Evolutionary conservation across 192 early-diverging fungal species (phyloP).

Genomic region (Rhizophagus sp.): DNA sequence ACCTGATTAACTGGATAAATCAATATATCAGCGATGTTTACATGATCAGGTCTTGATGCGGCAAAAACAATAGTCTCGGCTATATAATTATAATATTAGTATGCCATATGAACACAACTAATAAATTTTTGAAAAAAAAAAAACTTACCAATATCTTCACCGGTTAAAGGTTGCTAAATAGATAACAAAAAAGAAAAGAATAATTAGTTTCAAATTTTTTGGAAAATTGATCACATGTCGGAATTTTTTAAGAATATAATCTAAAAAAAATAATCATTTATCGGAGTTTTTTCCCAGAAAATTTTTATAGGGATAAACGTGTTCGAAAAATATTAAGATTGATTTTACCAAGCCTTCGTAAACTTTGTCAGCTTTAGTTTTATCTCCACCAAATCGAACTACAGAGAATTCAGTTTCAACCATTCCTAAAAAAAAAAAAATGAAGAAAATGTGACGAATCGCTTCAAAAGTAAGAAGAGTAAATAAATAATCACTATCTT

Average conservation of each 20-base stretch:
- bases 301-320: no score
- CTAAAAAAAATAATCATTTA: no score
- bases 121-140: neutral
- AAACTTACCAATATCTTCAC: slow-evolving; percentile 66
- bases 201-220: slow-evolving; percentile 5
- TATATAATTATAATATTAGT: slow-evolving; percentile 24
- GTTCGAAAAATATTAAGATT: no score
- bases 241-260: no score
- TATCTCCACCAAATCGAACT: slow-evolving; percentile 73
- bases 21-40: slow-evolving; percentile 70
- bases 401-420: slow-evolving; percentile 93
- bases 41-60: slow-evolving; percentile 71
- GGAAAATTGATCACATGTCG: no score
- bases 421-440: slow-evolving; percentile 40
- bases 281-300: no score
- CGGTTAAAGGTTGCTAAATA: slow-evolving; percentile 58
- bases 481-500: neutral
- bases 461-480: neutral
- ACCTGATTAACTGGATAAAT: slow-evolving; percentile 42
- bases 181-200: neutral
- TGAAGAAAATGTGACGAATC: neutral
- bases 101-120: no score
- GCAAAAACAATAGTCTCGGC: slow-evolving; percentile 80
- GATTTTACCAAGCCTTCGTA: slow-evolving; percentile 65
- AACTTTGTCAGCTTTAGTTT: slow-evolving; percentile 63